Percentiles rank a stretch among this genome's conserved stretches.
Conservation (phyloP, 2,329 filamentous ascomycete genomes). For the Pseudocercospora eumusae region DNA sequence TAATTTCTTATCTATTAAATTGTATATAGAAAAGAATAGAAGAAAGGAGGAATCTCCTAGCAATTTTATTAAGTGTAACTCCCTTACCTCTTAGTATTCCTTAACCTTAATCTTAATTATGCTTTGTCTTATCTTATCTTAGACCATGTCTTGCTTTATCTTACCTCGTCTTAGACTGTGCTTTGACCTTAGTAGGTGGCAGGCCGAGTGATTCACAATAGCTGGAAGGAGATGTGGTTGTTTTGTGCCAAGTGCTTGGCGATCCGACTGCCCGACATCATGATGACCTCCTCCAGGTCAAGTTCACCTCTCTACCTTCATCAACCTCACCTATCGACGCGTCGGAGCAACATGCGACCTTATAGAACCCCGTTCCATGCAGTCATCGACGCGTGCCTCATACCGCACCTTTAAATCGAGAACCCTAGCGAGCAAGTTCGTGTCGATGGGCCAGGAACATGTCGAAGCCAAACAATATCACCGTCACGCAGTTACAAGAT, state of each 20-base stretch:
- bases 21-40: too few relatives aligned
- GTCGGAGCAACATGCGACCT: not conserved
- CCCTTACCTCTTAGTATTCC: too few relatives aligned
- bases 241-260: not conserved
- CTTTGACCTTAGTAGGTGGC: too few relatives aligned
- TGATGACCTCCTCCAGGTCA: not conserved
- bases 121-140: too few relatives aligned
- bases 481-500: conserved; percentile 10
- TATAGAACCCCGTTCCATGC: not conserved
- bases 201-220: too few relatives aligned
- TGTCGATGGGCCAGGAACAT: not conserved
- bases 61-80: too few relatives aligned
- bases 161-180: too few relatives aligned
- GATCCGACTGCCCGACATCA: not conserved
- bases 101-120: too few relatives aligned
- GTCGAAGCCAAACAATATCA: conserved; percentile 8
- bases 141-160: too few relatives aligned
- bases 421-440: not conserved
- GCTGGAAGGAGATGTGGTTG: not conserved
- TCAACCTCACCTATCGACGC: not conserved
- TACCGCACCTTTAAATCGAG: not conserved
- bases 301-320: too few relatives aligned
- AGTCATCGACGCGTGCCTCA: not conserved
- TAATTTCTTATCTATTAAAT: too few relatives aligned
- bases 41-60: too few relatives aligned